phyloP scores from a whole-genome alignment of 2,329 filamentous ascomycete species.

The Trichoderma afroharzianum region DNA sequence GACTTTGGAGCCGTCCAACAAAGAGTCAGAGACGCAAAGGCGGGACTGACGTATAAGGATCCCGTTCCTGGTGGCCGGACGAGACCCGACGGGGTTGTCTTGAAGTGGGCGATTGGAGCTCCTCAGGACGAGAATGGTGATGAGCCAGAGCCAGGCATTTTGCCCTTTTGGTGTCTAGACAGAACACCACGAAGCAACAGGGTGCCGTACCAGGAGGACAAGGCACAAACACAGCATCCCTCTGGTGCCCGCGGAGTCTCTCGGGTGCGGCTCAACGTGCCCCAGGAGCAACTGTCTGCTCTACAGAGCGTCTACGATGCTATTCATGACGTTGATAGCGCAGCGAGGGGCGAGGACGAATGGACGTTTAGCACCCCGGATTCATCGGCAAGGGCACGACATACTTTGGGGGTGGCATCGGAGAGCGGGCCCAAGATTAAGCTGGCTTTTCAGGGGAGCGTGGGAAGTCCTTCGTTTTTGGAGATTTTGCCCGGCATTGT shows the following conservation, averaged over 20 bases:
- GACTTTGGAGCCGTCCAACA: slow-evolving; percentile 38
- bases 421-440: slow-evolving; percentile 13
- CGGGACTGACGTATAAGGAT: slow-evolving; percentile 43
- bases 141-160: slow-evolving; percentile 40
- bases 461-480: slow-evolving; percentile 19
- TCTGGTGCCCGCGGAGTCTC: slow-evolving; percentile 50
- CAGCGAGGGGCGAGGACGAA: background rate
- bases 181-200: slow-evolving; percentile 52
- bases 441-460: slow-evolving; percentile 19
- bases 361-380: slow-evolving; percentile 21
- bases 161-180: slow-evolving; percentile 67
- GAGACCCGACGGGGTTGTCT: slow-evolving; percentile 50
- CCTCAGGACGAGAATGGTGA: slow-evolving; percentile 27
- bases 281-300: slow-evolving; percentile 20
- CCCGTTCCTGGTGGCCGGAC: slow-evolving; percentile 52
- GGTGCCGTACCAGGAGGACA: slow-evolving; percentile 43
- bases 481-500: slow-evolving; percentile 22
- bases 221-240: slow-evolving; percentile 41
- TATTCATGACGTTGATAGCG: slow-evolving; percentile 22
- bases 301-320: slow-evolving; percentile 28
- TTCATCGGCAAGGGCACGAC: slow-evolving; percentile 3
- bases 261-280: slow-evolving; percentile 38
- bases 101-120: slow-evolving; percentile 58
- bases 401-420: slow-evolving; percentile 9
- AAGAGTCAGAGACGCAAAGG: slow-evolving; percentile 30